phyloP scores from a whole-genome alignment of 805 yeast species.

The Candida parachauliodes region DNA sequence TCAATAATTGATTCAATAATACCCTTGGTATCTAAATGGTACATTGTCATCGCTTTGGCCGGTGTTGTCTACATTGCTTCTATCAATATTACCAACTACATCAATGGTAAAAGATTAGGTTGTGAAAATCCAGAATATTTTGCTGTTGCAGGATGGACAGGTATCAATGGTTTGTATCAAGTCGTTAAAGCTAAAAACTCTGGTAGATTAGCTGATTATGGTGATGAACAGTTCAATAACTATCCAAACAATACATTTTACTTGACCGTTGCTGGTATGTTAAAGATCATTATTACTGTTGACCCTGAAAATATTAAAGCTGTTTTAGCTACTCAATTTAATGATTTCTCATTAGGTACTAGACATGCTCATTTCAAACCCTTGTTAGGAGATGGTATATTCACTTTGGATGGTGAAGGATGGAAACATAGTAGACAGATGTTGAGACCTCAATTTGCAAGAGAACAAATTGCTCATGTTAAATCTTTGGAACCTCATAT shows the following conservation, averaged over 20 bases:
- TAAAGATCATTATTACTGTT: slow-evolving; percentile 21
- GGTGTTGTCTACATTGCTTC: slow-evolving; percentile 3
- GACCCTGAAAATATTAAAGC: slow-evolving; percentile 39
- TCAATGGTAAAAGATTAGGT: slow-evolving; percentile 4
- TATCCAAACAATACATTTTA: slow-evolving; percentile 9
- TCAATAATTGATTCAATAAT: slow-evolving; percentile 5
- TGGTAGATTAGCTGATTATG: slow-evolving; percentile 24
- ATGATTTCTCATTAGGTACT: slow-evolving; percentile 30
- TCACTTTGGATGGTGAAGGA: slow-evolving; percentile 35
- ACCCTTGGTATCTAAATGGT: slow-evolving; percentile 11
- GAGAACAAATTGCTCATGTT: slow-evolving; percentile 36
- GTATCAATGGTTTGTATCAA: slow-evolving; percentile 10
- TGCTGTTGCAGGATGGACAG: slow-evolving; percentile 3
- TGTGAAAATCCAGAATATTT: slow-evolving; percentile 9
- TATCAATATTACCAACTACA: background rate
- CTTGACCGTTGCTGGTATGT: slow-evolving; percentile 14
- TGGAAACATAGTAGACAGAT: slow-evolving; percentile 37
- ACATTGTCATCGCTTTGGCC: slow-evolving; percentile 3
- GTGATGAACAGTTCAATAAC: slow-evolving; percentile 8
- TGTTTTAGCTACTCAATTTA: slow-evolving; percentile 34
- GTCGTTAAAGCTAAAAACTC: slow-evolving; percentile 16
- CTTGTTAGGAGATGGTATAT: slow-evolving; percentile 35
- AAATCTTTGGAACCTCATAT: slow-evolving; percentile 31
- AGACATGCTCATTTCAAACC: slow-evolving; percentile 31
- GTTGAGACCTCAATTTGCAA: slow-evolving; percentile 37